Percentiles rank a stretch among this genome's conserved stretches.
These are phyloP conservation scores for Cardamine resedifolia DNA, from an alignment of 345 rosid genomes.

Conservation along the genomic window DNA sequence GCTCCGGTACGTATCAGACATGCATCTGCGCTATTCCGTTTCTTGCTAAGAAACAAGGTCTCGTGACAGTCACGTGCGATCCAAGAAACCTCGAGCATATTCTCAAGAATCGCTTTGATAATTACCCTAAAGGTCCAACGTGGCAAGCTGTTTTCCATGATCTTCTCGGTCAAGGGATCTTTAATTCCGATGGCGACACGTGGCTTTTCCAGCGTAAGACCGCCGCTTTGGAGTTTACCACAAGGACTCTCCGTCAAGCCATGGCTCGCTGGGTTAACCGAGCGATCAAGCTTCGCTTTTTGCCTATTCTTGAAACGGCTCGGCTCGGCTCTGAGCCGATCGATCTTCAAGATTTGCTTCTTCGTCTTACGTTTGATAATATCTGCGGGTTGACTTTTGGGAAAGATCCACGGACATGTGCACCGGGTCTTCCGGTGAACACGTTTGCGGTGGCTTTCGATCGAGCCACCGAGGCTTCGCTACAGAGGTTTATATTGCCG, in stretches of 20 bases:
- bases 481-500: slow-evolving; percentile 87
- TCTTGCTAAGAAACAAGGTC: slow-evolving; percentile 80
- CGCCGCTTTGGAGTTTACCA: slow-evolving; percentile 95
- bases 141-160: slow-evolving; percentile 98
- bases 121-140: slow-evolving; percentile 96
- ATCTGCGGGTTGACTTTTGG: slow-evolving; percentile 95
- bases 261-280: slow-evolving; percentile 96
- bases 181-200: slow-evolving; percentile 90
- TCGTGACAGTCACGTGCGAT: slow-evolving; percentile 96
- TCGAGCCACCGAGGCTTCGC: slow-evolving; percentile 85
- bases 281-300: slow-evolving; percentile 66
- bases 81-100: slow-evolving; percentile 87
- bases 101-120: slow-evolving; percentile 77
- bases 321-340: slow-evolving; percentile 49
- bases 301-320: slow-evolving; percentile 68
- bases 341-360: slow-evolving; percentile 84
- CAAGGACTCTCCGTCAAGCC: slow-evolving; percentile 94
- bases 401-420: slow-evolving; percentile 88
- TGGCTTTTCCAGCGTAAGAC: slow-evolving; percentile 97
- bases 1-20: slow-evolving; percentile 97
- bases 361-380: slow-evolving; percentile 92
- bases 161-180: slow-evolving; percentile 88
- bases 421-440: slow-evolving; percentile 68
- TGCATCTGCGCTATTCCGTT: slow-evolving; percentile 91
- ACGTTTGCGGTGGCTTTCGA: slow-evolving; percentile 80